Percentiles rank a stretch among this genome's conserved stretches.
phyloP scores from a whole-genome alignment of 805 yeast species.

The Wickerhamiella parazyma region DNA sequence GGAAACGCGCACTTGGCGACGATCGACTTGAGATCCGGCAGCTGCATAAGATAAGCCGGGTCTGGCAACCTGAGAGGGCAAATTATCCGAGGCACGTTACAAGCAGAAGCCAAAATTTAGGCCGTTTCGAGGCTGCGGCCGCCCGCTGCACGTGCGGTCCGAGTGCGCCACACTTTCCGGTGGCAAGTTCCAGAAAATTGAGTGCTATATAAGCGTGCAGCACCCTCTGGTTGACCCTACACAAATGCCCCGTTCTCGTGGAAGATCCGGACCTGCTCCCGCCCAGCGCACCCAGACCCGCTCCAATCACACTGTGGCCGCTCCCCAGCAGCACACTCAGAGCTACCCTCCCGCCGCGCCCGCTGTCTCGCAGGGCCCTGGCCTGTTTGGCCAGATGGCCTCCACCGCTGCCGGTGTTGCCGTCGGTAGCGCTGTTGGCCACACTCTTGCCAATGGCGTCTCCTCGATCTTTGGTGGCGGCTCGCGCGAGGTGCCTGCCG shows the following conservation, averaged over 20 bases:
- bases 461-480: constrained; percentile 81
- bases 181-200: constrained; percentile 7
- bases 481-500: constrained; percentile 33
- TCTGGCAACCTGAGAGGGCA: too few species aligned
- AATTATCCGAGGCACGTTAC: too few species aligned
- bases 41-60: constrained; percentile 1
- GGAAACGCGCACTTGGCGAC: constrained; percentile 13
- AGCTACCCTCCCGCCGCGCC: constrained; percentile 34
- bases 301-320: constrained; percentile 31
- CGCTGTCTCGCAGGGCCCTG: constrained; percentile 47
- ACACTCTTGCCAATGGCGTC: constrained; percentile 90
- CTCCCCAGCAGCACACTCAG: constrained; percentile 34
- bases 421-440: constrained; percentile 95
- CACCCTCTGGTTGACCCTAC: background rate
- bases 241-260: constrained; percentile 30
- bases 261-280: constrained; percentile 27
- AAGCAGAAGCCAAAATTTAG: too few species aligned
- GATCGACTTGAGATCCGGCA: constrained; percentile 4
- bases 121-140: too few species aligned
- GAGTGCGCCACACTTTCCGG: background rate
- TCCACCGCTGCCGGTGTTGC: constrained; percentile 99
- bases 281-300: constrained; percentile 19
- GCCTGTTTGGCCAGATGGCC: constrained; percentile 94
- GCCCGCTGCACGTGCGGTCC: background rate
- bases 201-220: constrained; percentile 2